A percentile compares a stretch with the other conserved stretches of the same genome.
phyloP scores from a whole-genome alignment of 2,329 filamentous ascomycete genomes.

The Microascus cirrosus region DNA sequence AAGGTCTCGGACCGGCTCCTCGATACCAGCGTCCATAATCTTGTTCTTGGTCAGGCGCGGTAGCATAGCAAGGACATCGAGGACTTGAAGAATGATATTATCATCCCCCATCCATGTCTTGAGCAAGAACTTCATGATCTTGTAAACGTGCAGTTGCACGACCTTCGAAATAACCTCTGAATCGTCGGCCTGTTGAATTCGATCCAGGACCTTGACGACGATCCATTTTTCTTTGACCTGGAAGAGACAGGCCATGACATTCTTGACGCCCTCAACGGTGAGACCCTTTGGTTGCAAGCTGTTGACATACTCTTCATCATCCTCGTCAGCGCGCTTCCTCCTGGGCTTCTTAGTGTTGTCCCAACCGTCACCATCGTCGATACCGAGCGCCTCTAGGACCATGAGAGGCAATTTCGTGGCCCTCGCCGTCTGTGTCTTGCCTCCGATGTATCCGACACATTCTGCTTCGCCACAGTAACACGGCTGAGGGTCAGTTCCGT shows the following conservation, averaged over 20 bases:
- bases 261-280: slow-evolving; percentile 74
- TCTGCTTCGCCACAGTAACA: slow-evolving; percentile 95
- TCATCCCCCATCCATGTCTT: slow-evolving; percentile 79
- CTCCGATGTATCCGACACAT: slow-evolving; percentile 92
- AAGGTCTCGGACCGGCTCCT: slow-evolving; percentile 64
- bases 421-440: slow-evolving; percentile 93
- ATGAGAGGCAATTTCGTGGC: slow-evolving; percentile 83
- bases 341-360: slow-evolving; percentile 82
- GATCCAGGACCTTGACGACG: slow-evolving; percentile 82
- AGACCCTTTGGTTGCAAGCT: slow-evolving; percentile 71
- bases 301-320: slow-evolving; percentile 92
- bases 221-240: slow-evolving; percentile 99
- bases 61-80: slow-evolving; percentile 80
- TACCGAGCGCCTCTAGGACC: slow-evolving; percentile 89
- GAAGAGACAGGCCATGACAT: slow-evolving; percentile 93
- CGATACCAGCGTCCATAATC: slow-evolving; percentile 92
- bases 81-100: slow-evolving; percentile 79
- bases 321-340: slow-evolving; percentile 84
- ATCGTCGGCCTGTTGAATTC: slow-evolving; percentile 78
- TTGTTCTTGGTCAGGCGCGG: slow-evolving; percentile 93
- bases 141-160: slow-evolving; percentile 93
- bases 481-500: slow-evolving; percentile 90
- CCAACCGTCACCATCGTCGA: slow-evolving; percentile 88
- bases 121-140: slow-evolving; percentile 81
- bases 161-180: slow-evolving; percentile 80